phyloP scores from a whole-genome alignment of 768 basidiomycete species.

The Hebeloma cylindrosporum region DNA sequence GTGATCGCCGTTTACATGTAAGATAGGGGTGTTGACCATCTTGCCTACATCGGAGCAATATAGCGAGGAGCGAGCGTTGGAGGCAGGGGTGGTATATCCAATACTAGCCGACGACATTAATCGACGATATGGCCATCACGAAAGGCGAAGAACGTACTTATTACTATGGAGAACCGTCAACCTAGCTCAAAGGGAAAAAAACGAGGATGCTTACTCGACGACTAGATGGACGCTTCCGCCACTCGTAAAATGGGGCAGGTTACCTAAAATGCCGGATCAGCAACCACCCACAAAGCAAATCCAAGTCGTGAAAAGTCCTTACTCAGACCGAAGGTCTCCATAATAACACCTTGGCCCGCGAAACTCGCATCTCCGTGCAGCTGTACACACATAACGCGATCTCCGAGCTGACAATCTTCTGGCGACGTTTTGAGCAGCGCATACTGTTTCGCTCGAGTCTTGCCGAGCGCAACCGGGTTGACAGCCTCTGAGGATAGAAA shows the following conservation, averaged over 20 bases:
- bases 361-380: constrained; percentile 93
- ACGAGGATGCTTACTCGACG: constrained; percentile 65
- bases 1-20: constrained; percentile 91
- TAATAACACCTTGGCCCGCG: constrained; percentile 86
- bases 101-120: constrained; percentile 50
- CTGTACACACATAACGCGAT: constrained; percentile 84
- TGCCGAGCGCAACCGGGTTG: constrained; percentile 84
- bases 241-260: constrained; percentile 87
- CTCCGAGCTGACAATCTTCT: constrained; percentile 53
- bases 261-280: constrained; percentile 43
- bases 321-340: constrained; percentile 87
- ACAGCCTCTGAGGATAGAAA: constrained; percentile 66
- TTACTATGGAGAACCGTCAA: constrained; percentile 40
- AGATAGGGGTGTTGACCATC: constrained; percentile 84
- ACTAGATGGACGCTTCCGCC: constrained; percentile 91
- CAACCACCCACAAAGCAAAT: background rate
- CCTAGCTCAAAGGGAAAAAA: background rate
- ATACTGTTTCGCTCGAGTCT: constrained; percentile 89
- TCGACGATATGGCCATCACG: background rate
- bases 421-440: constrained; percentile 69
- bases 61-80: constrained; percentile 77
- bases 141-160: constrained; percentile 40
- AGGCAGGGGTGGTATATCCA: constrained; percentile 89
- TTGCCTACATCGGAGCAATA: constrained; percentile 91
- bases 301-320: constrained; percentile 26